Base-by-base conservation (phyloP, 208 protist species). In the Trypanosoma brucei region DNA sequence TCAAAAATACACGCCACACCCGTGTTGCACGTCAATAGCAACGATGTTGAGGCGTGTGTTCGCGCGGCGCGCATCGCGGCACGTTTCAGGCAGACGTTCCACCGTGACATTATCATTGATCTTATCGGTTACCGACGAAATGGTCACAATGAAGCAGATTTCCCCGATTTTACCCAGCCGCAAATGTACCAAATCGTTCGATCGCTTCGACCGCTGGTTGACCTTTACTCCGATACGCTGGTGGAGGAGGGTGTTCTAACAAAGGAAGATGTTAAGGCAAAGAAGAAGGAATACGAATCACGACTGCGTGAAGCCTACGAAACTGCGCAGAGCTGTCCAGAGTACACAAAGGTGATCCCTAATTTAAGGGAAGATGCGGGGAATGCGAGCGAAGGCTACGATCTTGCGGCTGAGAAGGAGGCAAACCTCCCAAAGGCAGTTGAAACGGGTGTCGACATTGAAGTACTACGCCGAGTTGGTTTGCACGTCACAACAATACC, bases 11-110 rank as follows among this genome's bases (percentile, higher is more conserved):
- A 97, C 85, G 84, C 87, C 62, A 88, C 91, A 2, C 98, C 98
- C 30, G 91, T 99, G 34, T 87, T 99, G 76, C 98, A 99, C 81
- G 97, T 99, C 30, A 99, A 99, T 84, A 97, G 90, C 46, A 96
- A 99, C 68, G 95, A 99, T 75, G 86, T 94, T 3, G 94, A 98
- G 72, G 93, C 96, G 9, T 97, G 96, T 49, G 89, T 97, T 56
- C 78, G 81, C 31, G 93, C 89, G 4, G 82, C 81, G 60, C 79
- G 81, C 50, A 79, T 98, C 22, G 95, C 96, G 7, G 84, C 86
- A 22, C 87, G 91, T 57, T 98, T 92, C 78, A 86, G 97, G 52
- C 83, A 97, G 68, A 66, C 90, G 50, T 98, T 96, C 81, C 80
- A 98, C 50, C 84, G 77, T 38, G 97, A 99, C 60, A 93, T 98